Conservation (phyloP, 345 rosid species). For the Luvunga scandens region DNA sequence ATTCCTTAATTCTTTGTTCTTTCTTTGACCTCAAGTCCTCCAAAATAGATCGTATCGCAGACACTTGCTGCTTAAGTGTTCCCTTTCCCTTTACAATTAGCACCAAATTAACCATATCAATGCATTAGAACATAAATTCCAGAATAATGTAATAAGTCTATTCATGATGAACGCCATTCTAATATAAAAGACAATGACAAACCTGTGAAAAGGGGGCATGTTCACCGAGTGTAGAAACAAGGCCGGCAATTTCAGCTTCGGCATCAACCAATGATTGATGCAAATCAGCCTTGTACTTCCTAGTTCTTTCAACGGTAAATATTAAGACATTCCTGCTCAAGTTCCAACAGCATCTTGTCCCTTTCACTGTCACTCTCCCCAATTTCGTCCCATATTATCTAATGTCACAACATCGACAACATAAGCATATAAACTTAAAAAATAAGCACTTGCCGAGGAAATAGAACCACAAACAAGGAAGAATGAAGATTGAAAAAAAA, state of each 20-base stretch:
- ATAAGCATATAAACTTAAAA: not conserved
- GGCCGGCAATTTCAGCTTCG: conserved; percentile 59
- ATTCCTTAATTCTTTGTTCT: conserved; percentile 44
- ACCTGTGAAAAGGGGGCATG: conserved; percentile 52
- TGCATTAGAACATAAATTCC: not conserved
- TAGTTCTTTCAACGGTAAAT: conserved; percentile 66
- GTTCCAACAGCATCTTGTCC: conserved; percentile 77
- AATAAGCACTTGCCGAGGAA: not conserved
- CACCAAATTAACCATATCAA: conserved; percentile 16
- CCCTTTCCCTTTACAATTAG: conserved; percentile 56
- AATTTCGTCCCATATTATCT: conserved; percentile 88
- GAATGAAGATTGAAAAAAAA: not conserved
- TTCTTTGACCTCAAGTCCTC: conserved; percentile 61
- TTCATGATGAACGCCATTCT: not conserved
- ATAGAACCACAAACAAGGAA: not conserved
- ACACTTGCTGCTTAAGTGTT: conserved; percentile 65
- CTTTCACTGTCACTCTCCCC: conserved; percentile 67
- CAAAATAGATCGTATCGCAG: conserved; percentile 42
- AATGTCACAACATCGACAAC: conserved; percentile 1
- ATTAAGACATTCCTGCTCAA: conserved; percentile 86
- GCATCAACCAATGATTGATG: conserved; percentile 50
- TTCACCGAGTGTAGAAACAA: conserved; percentile 65
- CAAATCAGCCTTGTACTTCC: conserved; percentile 70
- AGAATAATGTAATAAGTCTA: not conserved
- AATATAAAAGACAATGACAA: not conserved